These are phyloP conservation scores for Escallonia rubra DNA, from an alignment of 129 eudicot genomes.

Conservation along the genomic window DNA sequence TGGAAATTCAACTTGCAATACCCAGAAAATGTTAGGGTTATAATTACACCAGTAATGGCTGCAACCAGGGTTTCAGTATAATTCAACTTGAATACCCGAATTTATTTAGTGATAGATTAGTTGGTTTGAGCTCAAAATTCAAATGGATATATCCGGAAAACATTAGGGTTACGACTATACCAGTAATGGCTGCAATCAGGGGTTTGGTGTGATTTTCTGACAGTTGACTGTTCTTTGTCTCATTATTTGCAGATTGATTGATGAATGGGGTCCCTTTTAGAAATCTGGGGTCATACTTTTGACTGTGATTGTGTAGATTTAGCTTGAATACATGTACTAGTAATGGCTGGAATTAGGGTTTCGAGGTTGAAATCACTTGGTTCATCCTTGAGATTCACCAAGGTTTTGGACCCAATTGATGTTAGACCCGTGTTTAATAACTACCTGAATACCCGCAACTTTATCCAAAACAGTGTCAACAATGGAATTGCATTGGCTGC, in stretches of 20 bases:
- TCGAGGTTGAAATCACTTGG: constrained; percentile 25
- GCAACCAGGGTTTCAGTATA: too few relatives aligned
- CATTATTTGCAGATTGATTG: neutral
- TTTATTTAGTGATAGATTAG: too few relatives aligned
- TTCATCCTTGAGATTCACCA: constrained; percentile 12
- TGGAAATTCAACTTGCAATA: too few relatives aligned
- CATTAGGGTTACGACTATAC: too few relatives aligned
- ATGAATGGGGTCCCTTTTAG: neutral
- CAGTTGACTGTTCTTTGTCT: neutral
- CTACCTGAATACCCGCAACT: constrained; percentile 12
- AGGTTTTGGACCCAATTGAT: constrained; percentile 18
- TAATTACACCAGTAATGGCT: too few relatives aligned
- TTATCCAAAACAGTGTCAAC: neutral
- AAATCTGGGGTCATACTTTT: neutral
- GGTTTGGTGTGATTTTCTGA: too few relatives aligned
- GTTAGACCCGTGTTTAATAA: constrained; percentile 31
- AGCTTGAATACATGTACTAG: constrained; percentile 17
- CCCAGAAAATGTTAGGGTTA: too few relatives aligned
- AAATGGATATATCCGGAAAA: too few relatives aligned
- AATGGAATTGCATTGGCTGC: constrained; percentile 11
- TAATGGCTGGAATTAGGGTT: constrained; percentile 55
- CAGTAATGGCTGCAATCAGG: too few relatives aligned
- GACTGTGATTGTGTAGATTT: constrained; percentile 1
- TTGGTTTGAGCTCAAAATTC: too few relatives aligned
- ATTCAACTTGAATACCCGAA: too few relatives aligned